Conservation (phyloP, 2,329 filamentous ascomycete genomes). For the Diaporthe sp. region DNA sequence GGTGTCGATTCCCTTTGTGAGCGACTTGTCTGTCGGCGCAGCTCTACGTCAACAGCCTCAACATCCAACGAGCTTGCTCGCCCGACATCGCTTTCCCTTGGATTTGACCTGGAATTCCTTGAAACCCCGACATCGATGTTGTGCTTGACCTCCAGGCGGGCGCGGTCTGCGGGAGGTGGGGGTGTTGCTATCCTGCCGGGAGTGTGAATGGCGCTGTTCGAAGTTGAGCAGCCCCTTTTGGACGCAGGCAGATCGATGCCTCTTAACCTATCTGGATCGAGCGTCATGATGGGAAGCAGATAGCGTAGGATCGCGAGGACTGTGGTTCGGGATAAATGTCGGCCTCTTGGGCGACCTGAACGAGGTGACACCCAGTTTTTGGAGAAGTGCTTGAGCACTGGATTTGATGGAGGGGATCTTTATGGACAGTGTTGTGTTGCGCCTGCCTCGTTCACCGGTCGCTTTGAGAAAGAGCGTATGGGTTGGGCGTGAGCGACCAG, state of each 20-base stretch:
- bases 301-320: constrained; percentile 5
- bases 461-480: background rate
- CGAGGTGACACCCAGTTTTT: constrained; percentile 5
- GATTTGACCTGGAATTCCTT: constrained; percentile 52
- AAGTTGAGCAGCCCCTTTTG: constrained; percentile 34
- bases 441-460: background rate
- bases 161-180: constrained; percentile 56
- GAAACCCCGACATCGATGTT: constrained; percentile 55
- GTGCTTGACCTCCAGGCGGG: constrained; percentile 57
- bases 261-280: constrained; percentile 35
- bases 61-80: constrained; percentile 59
- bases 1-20: constrained; percentile 67
- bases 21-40: constrained; percentile 66
- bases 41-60: constrained; percentile 64
- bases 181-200: constrained; percentile 46
- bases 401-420: background rate
- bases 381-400: background rate
- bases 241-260: constrained; percentile 28
- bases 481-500: background rate
- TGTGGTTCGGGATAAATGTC: background rate
- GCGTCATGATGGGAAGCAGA: constrained; percentile 31
- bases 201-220: constrained; percentile 43
- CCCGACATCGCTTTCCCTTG: constrained; percentile 53
- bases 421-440: background rate
- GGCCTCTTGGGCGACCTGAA: constrained; percentile 17